Conservation (phyloP, 2,329 filamentous ascomycete species). For the Colletotrichum chlorophyti region DNA sequence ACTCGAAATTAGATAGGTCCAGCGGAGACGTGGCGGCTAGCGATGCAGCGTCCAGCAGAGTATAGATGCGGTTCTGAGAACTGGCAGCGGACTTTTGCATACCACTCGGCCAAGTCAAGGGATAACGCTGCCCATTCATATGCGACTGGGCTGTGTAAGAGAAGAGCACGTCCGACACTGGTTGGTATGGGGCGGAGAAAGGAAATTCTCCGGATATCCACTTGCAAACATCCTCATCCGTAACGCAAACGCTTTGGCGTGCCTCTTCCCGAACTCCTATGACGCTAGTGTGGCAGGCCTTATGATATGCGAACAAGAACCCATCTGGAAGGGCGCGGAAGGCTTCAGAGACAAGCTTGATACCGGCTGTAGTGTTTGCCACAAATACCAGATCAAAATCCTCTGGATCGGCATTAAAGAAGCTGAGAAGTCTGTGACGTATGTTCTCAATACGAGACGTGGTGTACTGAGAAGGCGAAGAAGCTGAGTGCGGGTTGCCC, state of each 20-base stretch:
- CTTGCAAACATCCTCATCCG: slow-evolving; percentile 65
- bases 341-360: slow-evolving; percentile 85
- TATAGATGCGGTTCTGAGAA: slow-evolving; percentile 1
- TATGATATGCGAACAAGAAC: slow-evolving; percentile 84
- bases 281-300: slow-evolving; percentile 85
- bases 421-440: slow-evolving; percentile 72
- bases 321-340: slow-evolving; percentile 73
- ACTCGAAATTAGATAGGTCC: slow-evolving; percentile 66
- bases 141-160: slow-evolving; percentile 29
- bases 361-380: slow-evolving; percentile 87
- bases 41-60: slow-evolving; percentile 72
- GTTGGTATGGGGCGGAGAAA: slow-evolving; percentile 35
- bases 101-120: slow-evolving; percentile 66
- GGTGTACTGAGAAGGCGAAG: slow-evolving; percentile 78
- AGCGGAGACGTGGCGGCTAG: slow-evolving; percentile 79
- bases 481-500: slow-evolving; percentile 92
- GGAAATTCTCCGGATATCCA: slow-evolving; percentile 63
- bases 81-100: slow-evolving; percentile 35
- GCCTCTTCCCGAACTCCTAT: slow-evolving; percentile 82
- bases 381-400: slow-evolving; percentile 91
- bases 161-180: slow-evolving; percentile 41
- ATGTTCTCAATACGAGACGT: slow-evolving; percentile 78
- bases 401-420: slow-evolving; percentile 82
- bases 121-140: slow-evolving; percentile 29
- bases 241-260: slow-evolving; percentile 68